These are phyloP conservation scores for Citropsis articulata DNA, from an alignment of 345 rosid species.

Conservation along the genomic window DNA sequence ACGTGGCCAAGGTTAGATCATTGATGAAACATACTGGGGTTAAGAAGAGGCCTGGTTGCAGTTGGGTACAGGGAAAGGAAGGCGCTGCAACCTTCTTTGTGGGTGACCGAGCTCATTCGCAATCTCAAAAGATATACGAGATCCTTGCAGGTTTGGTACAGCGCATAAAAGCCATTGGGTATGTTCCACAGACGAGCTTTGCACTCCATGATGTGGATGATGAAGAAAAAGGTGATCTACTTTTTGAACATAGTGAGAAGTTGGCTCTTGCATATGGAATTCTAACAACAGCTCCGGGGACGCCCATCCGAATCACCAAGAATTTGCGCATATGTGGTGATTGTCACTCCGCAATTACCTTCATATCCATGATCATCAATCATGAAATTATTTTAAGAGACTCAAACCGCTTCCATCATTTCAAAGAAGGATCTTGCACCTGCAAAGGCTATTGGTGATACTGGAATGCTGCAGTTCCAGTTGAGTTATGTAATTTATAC, in stretches of 20 bases:
- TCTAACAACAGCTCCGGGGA: slow-evolving; percentile 52
- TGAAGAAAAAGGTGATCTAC: slow-evolving; percentile 82
- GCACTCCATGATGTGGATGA: slow-evolving; percentile 91
- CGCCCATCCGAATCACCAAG: slow-evolving; percentile 69
- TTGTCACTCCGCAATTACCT: slow-evolving; percentile 70
- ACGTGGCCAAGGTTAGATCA: slow-evolving; percentile 68
- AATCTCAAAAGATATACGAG: slow-evolving; percentile 44
- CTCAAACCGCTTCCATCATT: slow-evolving; percentile 90
- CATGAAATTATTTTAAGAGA: slow-evolving; percentile 82
- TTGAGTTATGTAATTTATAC: not conserved
- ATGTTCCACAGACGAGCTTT: slow-evolving; percentile 73
- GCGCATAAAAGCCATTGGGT: slow-evolving; percentile 68
- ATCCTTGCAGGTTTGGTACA: slow-evolving; percentile 52
- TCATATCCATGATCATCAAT: slow-evolving; percentile 61
- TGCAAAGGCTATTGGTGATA: slow-evolving; percentile 80
- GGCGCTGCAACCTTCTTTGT: slow-evolving; percentile 74
- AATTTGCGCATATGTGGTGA: slow-evolving; percentile 81
- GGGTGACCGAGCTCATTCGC: slow-evolving; percentile 71
- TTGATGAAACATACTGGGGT: slow-evolving; percentile 65
- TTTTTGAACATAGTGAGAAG: slow-evolving; percentile 81
- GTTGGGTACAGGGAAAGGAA: slow-evolving; percentile 80
- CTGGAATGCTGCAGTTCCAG: not conserved
- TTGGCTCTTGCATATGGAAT: slow-evolving; percentile 79
- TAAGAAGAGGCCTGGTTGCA: slow-evolving; percentile 82
- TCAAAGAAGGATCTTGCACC: slow-evolving; percentile 74